phyloP scores from a whole-genome alignment of 495 filamentous ascomycete species.

The Annulohypoxylon bovei region DNA sequence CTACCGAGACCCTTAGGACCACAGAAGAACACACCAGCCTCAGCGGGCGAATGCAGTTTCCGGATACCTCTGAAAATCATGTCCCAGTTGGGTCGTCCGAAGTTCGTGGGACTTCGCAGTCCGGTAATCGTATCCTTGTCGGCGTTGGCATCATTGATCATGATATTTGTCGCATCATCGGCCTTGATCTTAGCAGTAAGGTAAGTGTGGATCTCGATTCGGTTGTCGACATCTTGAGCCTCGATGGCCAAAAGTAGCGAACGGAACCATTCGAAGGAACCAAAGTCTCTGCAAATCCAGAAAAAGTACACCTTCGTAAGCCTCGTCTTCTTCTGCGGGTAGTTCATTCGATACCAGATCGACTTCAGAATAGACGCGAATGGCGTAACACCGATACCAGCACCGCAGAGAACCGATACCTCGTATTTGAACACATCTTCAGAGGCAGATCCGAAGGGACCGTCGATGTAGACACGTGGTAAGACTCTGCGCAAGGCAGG shows the following conservation, averaged over 20 bases:
- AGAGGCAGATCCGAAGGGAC: constrained; percentile 80
- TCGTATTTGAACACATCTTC: constrained; percentile 84
- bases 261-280: constrained; percentile 84
- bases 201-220: constrained; percentile 72
- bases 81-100: constrained; percentile 82
- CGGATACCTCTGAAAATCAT: constrained; percentile 79
- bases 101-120: constrained; percentile 77
- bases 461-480: constrained; percentile 79
- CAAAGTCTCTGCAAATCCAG: constrained; percentile 84
- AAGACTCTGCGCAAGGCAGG: constrained; percentile 74
- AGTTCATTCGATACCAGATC: constrained; percentile 89
- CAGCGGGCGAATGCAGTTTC: constrained; percentile 74
- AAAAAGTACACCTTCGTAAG: constrained; percentile 86
- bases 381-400: constrained; percentile 78
- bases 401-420: constrained; percentile 72
- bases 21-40: constrained; percentile 84
- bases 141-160: constrained; percentile 84
- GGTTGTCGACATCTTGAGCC: constrained; percentile 80
- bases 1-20: constrained; percentile 77
- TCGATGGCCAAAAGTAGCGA: constrained; percentile 82
- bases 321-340: constrained; percentile 75
- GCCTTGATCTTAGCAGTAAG: constrained; percentile 71
- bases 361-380: constrained; percentile 84
- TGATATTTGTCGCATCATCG: constrained; percentile 83
- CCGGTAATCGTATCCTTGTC: constrained; percentile 82